Base-by-base conservation (phyloP, 2,329 filamentous ascomycete species). In the Colletotrichum spinosum region DNA sequence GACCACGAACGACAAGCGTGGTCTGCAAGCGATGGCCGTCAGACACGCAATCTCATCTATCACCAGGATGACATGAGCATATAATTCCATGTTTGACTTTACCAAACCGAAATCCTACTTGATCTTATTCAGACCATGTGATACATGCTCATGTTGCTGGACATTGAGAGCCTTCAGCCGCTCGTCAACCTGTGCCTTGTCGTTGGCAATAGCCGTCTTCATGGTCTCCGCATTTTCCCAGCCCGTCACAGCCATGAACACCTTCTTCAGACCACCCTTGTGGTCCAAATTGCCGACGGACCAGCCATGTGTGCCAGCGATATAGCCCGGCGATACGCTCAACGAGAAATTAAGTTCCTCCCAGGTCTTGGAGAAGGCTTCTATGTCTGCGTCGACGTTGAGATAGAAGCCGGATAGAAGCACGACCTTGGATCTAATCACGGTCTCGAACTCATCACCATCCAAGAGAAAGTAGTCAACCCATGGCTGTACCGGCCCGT, bases 351-450 rank as follows among this genome's bases (percentile, higher is more conserved):
- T 38, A 7, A 59, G 1, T 0, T 13, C 25, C 33, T 37, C n/a
- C 46, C 55, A 59, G n/a, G 42, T 52, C n/a, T 45, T 12, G n/a
- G 42, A 35, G 33, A 59, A 59, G 6, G 46, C 55, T 4, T n/a
- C 46, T 0, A 48, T 52, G 2, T 59, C 15, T 0, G 33, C 37
- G 7, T 59, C 48, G 3, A 15, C 25, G 3, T 46, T 38, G 2
- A 59, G 13, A 34, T 59, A 59, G 4, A 25, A 59, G 1, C 13
- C 55, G 2, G 55, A 33, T 3, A 59, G 3, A 1, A 59, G 44
- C 2, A 59, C n/a, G 2, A 52, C 46, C 3, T 38, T 45, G 1
- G 55, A 38, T 1, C 9, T 12, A 4, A 48, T 48, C n/a, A 58
- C 55, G 10, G 50, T 58, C 1, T 7, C 37, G 1, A 58, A 58